Base-by-base conservation (phyloP, 495 filamentous ascomycete genomes). In the Parathielavia hyrcaniae region DNA sequence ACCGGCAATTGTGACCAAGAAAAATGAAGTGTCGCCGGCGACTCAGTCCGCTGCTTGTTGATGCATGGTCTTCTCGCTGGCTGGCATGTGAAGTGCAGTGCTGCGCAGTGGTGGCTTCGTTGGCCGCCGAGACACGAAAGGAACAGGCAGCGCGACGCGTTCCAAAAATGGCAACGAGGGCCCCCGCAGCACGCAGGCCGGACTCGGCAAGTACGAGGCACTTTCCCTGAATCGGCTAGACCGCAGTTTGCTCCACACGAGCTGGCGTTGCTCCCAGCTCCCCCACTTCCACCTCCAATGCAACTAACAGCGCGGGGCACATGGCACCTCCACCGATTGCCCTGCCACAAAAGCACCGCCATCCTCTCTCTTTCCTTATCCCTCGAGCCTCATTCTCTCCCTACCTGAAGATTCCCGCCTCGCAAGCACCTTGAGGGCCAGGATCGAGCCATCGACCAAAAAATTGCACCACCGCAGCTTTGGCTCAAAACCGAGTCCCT, bases 101-200 rank as follows among this genome's bases (percentile, higher is more conserved):
- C n/a, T n/a, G n/a, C n/a, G n/a, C n/a, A n/a, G 16, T 5, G 5
- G 23, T 36, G 34, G 52, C 17, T 34, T n/a, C 4, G 40, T 35
- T 36, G 41, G 45, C 35, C 30, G 26, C 9, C 4, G 52, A 14
- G 30, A 34, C 40, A 14, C 12, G 52, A 44, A 32, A 16, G 36
- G 16, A 51, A 14, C 32, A 50, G 49, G 48, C 34, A 22, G 50
- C 38, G 50, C 20, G 32, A n/a, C n/a, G n/a, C n/a, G 48, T 55
- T 55, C 53, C 53, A 32, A 36, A 32, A 55, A 32, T 41, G 53
- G 47, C 53, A 6, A 30, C 26, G 26, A 2, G 50, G 36, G 36
- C 43, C 17, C 13, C 36, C 43, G 3, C 22, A 22, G 1, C 11
- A 20, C 43, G 3, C 22, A 22, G 1, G 3, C 13, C 1, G 9